Evolutionary conservation across 768 basidiomycete genomes (phyloP).

Genomic region (Phlegmacium glaucopus): DNA sequence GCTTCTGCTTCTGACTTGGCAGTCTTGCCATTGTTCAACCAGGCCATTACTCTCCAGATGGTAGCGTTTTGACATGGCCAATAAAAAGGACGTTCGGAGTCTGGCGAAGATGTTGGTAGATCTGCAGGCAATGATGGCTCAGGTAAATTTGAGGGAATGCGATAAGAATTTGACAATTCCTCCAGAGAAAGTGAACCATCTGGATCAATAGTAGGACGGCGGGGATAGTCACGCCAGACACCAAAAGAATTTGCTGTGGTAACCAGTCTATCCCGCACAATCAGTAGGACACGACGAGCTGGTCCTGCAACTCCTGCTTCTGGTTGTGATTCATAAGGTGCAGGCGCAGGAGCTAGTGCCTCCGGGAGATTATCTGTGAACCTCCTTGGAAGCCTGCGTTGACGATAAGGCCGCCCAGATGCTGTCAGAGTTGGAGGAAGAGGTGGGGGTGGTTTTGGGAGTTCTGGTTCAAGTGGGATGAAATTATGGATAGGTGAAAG

Average conservation of each 20-base stretch:
- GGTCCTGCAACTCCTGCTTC: too few species aligned
- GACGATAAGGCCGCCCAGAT: too few species aligned
- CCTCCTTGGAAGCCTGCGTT: too few species aligned
- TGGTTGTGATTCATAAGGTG: too few species aligned
- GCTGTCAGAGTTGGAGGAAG: too few species aligned
- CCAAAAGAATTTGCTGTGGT: constrained; percentile 21
- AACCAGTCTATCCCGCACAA: background rate
- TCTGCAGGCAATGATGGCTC: background rate
- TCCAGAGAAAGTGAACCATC: constrained; percentile 13
- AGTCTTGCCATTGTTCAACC: background rate
- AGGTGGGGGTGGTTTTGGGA: too few species aligned
- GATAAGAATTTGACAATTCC: constrained; percentile 6
- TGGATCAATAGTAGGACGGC: constrained; percentile 23
- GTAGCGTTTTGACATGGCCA: background rate
- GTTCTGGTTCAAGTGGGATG: too few species aligned
- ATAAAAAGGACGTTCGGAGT: background rate
- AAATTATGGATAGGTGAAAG: too few species aligned
- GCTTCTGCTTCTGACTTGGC: background rate
- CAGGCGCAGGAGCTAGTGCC: too few species aligned
- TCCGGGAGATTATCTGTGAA: too few species aligned
- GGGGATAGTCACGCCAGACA: constrained; percentile 18
- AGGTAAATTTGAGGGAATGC: background rate
- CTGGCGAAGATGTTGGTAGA: background rate
- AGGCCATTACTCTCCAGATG: background rate
- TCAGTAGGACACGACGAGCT: too few species aligned